Evolutionary conservation across 176 grass and related monocot species (phyloP), one percentile per base, ranked within the genome.

Genomic region (Phoenix roebelenii): DNA sequence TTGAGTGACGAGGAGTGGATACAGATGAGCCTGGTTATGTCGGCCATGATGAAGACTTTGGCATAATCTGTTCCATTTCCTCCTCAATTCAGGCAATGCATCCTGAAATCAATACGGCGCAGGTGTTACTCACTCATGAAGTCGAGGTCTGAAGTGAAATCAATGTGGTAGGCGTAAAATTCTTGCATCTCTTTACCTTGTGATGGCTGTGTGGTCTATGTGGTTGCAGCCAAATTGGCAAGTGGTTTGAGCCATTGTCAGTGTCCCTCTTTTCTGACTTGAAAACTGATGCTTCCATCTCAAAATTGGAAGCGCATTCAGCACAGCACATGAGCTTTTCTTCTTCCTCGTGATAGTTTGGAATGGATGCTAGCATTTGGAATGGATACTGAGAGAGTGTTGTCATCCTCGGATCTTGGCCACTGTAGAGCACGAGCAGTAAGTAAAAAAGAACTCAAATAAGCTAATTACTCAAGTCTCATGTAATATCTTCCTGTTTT

Each of bases 1-100:
- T 29, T 56, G 59, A 55, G 35, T 25, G 55, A 82, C 67, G 18
- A 53, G 68, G 19, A 66, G 30, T 60, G 63, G 59, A 59, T 66
- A 73, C 28, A 77, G 64, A 16, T 66, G 79, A 75, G 68, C 53
- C 18, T 24, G 25, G 55, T 55, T 67, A 50, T 49, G 59, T 64
- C 58, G 58, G 26, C 25, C 68, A 17, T 79, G 65, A 61, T 96
- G 91, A 58, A 96, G 83, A 67, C 71, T 90, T 58, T 59, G 67
- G 68, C 91, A 96, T 25, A 90, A 54, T 60, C 83, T 70, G 68
- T 85, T 84, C 91, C 91, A 96, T 82, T 96, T 96, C 55, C 77
- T 79, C 51, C 74, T 90, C 76, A 90, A 52, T 63, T 90, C 91
- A 52, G 74, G 52, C 83, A 90, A 68, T 57, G 86, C 67, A 50